Evolutionary conservation across 2,329 filamentous ascomycete species (phyloP), one percentile per base, ranked within the genome.

Genomic region (Monosporascus sp.): DNA sequence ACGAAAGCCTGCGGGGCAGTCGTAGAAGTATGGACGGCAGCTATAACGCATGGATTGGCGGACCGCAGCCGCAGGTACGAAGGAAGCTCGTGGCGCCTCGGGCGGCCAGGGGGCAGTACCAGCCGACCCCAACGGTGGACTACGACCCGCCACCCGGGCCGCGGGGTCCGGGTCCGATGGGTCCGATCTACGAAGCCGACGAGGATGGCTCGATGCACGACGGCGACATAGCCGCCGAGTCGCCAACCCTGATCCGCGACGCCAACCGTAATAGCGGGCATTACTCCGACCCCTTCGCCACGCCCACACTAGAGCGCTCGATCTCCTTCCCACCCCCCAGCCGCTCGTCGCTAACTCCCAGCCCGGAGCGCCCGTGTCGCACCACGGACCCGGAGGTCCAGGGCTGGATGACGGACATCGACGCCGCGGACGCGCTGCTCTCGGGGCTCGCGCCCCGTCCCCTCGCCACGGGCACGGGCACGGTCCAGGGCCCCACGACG

Each of bases 121-220:
- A 70, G 50, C 68, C 70, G 1, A 62, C 68, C 3, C 64, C 66
- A 0, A 58, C 61, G 17, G 58, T 52, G 26, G 66, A 71, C 41
- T 67, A 68, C 52, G 54, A 56, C 52, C 53, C 59, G 36, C 48
- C 55, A 26, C 51, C 57, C 27, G 45, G 55, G 48, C 24, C 61
- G 55, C 52, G 62, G 45, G 56, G 56, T 52, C 65, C 73, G 0
- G 75, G 74, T 4, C 70, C 67, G 2, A 84, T 84, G 57, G 79
- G 83, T 56, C 81, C 81, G 1, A 84, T 84, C 55, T 76, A 81
- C 58, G 81, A 84, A 57, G 80, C 79, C 8, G 81, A 82, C 40
- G 81, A 84, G 58, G 80, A 83, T 34, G 77, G 55, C 20, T 54
- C 59, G 8, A 49, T 58, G 20, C 60, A 61, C 61, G 59, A 63